These are phyloP conservation scores for Hypoxylon crocopeplum DNA, from an alignment of 495 filamentous ascomycete genomes.

Conservation along the genomic window DNA sequence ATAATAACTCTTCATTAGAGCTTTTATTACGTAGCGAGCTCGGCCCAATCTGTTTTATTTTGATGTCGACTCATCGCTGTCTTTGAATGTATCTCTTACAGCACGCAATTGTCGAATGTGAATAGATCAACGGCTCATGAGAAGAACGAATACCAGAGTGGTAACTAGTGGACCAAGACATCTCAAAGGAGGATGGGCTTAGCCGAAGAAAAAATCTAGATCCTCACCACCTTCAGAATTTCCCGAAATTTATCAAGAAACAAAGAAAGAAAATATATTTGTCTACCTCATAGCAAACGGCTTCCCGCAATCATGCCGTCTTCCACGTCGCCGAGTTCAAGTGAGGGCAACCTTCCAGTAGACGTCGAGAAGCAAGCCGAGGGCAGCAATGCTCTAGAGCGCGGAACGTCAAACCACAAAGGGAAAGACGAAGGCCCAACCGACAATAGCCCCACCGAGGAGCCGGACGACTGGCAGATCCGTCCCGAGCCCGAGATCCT, in stretches of 20 bases:
- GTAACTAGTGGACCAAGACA: too few species aligned
- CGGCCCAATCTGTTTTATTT: too few species aligned
- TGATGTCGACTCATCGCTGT: too few species aligned
- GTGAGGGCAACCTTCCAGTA: conserved; percentile 32
- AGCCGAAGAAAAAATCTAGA: neutral
- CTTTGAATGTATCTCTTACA: too few species aligned
- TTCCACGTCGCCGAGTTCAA: conserved; percentile 26
- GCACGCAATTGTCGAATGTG: too few species aligned
- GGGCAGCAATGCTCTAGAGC: neutral
- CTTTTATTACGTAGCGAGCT: too few species aligned
- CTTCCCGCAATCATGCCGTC: conserved; percentile 18
- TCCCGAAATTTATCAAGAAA: too few species aligned
- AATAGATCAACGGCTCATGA: too few species aligned
- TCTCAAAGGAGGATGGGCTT: neutral
- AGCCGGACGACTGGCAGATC: conserved; percentile 27
- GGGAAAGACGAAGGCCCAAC: conserved; percentile 8
- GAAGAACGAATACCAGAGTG: too few species aligned
- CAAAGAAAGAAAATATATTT: neutral
- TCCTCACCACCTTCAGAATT: too few species aligned
- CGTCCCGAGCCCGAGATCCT: conserved; percentile 33
- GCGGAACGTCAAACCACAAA: neutral
- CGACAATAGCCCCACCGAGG: conserved; percentile 1
- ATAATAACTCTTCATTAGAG: too few species aligned
- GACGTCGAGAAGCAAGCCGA: conserved; percentile 33
- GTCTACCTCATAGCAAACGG: neutral